A percentile compares a stretch with the other conserved stretches of the same genome.
Evolutionary conservation across 805 yeast species (phyloP).

Genomic region (Lipomyces japonicus): DNA sequence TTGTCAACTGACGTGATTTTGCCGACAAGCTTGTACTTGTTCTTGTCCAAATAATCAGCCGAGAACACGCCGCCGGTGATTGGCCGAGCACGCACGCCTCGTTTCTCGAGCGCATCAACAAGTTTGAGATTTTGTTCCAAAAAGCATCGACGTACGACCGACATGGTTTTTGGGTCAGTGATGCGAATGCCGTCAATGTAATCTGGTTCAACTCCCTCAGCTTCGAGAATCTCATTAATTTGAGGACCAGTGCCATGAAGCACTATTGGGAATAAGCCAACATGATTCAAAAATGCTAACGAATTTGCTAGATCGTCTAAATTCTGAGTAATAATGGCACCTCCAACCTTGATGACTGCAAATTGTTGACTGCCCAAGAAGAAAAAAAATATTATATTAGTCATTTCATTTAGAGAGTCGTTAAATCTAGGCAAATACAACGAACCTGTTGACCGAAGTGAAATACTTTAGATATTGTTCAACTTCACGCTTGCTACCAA

Average conservation of each 20-base stretch:
- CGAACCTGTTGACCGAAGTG: conserved; percentile 64
- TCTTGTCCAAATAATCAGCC: conserved; percentile 87
- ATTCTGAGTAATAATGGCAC: conserved; percentile 96
- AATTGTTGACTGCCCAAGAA: conserved; percentile 77
- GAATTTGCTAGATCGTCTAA: conserved; percentile 91
- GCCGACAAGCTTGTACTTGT: conserved; percentile 90
- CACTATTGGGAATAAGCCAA: conserved; percentile 94
- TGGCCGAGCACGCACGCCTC: conserved; percentile 98
- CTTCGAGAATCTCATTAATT: conserved; percentile 87
- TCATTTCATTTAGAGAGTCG: background rate
- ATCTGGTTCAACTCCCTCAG: conserved; percentile 92
- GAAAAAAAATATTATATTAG: background rate
- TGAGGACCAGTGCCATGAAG: conserved; percentile 99
- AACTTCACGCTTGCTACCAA: conserved; percentile 96
- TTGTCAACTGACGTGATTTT: conserved; percentile 81
- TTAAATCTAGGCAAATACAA: background rate
- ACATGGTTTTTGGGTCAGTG: conserved; percentile 91
- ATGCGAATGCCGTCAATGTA: conserved; percentile 95
- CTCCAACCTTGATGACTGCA: conserved; percentile 98
- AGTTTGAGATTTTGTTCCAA: conserved; percentile 90
- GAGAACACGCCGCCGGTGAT: conserved; percentile 96
- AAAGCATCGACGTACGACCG: conserved; percentile 92
- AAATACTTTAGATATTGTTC: conserved; percentile 96
- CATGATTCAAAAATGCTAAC: conserved; percentile 92
- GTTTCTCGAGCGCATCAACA: conserved; percentile 90